Conservation (phyloP, 2,329 filamentous ascomycete species). For the Cladobotryum protrusum region DNA sequence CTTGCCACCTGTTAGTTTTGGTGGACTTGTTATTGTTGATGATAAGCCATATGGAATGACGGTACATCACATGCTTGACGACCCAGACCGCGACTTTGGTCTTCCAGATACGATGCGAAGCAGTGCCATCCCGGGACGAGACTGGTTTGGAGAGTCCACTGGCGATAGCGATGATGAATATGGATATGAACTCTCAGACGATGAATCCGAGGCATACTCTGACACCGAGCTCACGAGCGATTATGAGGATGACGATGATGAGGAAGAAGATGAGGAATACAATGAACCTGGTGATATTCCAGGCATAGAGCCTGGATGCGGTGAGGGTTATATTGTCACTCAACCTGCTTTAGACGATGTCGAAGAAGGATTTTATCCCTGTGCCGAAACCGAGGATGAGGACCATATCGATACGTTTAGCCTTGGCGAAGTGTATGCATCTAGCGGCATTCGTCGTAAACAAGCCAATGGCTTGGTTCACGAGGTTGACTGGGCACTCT, state of each 20-base stretch:
- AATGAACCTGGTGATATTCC: constrained; percentile 68
- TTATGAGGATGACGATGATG: constrained; percentile 42
- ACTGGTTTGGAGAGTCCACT: constrained; percentile 38
- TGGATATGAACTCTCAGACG: constrained; percentile 56
- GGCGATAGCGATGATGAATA: constrained; percentile 47
- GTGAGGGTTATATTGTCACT: constrained; percentile 74
- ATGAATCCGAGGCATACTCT: constrained; percentile 49
- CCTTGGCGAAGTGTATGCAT: constrained; percentile 80
- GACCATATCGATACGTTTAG: constrained; percentile 79
- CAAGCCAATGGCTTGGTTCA: constrained; percentile 67
- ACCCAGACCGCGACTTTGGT: constrained; percentile 44
- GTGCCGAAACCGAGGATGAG: constrained; percentile 61
- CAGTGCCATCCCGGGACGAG: constrained; percentile 34
- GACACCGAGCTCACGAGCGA: constrained; percentile 50
- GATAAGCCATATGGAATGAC: constrained; percentile 87
- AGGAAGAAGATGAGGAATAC: constrained; percentile 50
- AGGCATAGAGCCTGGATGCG: constrained; percentile 68
- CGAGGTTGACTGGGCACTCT: constrained; percentile 93
- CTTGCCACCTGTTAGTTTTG: constrained; percentile 84
- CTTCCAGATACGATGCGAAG: constrained; percentile 25
- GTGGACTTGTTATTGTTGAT: constrained; percentile 80
- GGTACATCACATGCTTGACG: constrained; percentile 92
- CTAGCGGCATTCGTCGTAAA: constrained; percentile 78
- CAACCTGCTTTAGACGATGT: constrained; percentile 89
- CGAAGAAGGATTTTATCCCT: constrained; percentile 74